These are phyloP conservation scores for Apiospora pterosperma DNA, from an alignment of 2,329 filamentous ascomycete genomes.

Conservation along the genomic window DNA sequence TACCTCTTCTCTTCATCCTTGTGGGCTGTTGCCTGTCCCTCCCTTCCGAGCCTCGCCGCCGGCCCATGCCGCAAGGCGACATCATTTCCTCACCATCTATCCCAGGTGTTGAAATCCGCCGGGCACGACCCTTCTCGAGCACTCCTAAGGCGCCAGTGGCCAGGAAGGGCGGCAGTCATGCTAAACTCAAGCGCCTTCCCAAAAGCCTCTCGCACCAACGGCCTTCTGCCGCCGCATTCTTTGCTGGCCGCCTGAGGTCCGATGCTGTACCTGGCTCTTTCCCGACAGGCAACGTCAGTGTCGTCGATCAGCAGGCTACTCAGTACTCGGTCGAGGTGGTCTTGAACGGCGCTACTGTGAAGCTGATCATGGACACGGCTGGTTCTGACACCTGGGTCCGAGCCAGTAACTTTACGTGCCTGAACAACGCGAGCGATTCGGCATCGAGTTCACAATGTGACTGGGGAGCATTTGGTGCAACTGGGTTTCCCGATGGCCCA, in stretches of 20 bases:
- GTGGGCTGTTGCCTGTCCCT: constrained; percentile 9
- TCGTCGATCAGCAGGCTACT: constrained; percentile 26
- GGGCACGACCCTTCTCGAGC: constrained; percentile 7
- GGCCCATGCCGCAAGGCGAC: background rate
- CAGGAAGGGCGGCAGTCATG: background rate
- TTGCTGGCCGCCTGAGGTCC: constrained; percentile 25
- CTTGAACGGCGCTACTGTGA: constrained; percentile 21
- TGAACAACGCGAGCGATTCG: constrained; percentile 28
- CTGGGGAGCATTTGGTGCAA: constrained; percentile 34
- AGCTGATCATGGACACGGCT: constrained; percentile 45
- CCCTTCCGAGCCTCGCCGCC: background rate
- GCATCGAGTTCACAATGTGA: constrained; percentile 32
- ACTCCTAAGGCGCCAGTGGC: background rate
- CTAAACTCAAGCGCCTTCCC: constrained; percentile 4
- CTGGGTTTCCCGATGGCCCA: constrained; percentile 36
- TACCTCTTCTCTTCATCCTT: constrained; percentile 8
- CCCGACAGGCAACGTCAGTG: constrained; percentile 29
- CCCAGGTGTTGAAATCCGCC: constrained; percentile 15
- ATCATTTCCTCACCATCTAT: constrained; percentile 10
- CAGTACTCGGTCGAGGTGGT: constrained; percentile 26
- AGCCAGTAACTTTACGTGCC: constrained; percentile 37
- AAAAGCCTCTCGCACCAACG: constrained; percentile 1
- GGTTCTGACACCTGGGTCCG: constrained; percentile 51
- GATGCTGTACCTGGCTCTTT: constrained; percentile 14
- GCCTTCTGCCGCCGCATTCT: constrained; percentile 23